These are phyloP conservation scores for Nakazawaea ambrosiae DNA, from an alignment of 805 yeast species.

Conservation along the genomic window DNA sequence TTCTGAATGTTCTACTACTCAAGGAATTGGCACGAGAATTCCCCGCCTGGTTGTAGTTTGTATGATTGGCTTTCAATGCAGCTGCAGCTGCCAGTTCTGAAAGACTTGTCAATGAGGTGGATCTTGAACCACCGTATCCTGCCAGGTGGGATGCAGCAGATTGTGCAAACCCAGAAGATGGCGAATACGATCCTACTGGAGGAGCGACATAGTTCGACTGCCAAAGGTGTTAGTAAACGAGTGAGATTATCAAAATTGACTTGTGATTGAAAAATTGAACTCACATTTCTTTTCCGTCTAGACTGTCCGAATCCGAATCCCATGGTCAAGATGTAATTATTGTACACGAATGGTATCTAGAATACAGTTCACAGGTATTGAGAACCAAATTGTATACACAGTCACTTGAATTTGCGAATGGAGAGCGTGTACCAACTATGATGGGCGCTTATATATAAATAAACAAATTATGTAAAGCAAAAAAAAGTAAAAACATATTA, in stretches of 20 bases:
- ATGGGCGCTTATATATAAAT: no score
- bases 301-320: neutral
- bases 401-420: no score
- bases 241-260: no score
- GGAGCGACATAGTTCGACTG: constrained; percentile 3
- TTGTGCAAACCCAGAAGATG: constrained; percentile 11
- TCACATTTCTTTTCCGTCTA: neutral
- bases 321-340: no score
- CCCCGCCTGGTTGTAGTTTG: constrained; percentile 24
- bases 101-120: constrained; percentile 14
- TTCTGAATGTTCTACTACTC: no score
- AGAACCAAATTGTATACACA: no score
- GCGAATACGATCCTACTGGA: constrained; percentile 1
- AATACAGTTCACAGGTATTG: no score
- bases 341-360: no score
- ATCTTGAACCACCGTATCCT: constrained; percentile 12
- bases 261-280: neutral
- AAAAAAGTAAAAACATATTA: no score
- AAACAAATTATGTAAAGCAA: no score
- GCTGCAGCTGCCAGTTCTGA: constrained; percentile 26
- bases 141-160: constrained; percentile 19
- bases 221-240: neutral
- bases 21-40: constrained; percentile 16
- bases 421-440: no score
- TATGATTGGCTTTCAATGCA: constrained; percentile 14